These are phyloP conservation scores for Leucoagaricus sp. DNA, from an alignment of 1,284 basidiomycete genomes.

Conservation along the genomic window DNA sequence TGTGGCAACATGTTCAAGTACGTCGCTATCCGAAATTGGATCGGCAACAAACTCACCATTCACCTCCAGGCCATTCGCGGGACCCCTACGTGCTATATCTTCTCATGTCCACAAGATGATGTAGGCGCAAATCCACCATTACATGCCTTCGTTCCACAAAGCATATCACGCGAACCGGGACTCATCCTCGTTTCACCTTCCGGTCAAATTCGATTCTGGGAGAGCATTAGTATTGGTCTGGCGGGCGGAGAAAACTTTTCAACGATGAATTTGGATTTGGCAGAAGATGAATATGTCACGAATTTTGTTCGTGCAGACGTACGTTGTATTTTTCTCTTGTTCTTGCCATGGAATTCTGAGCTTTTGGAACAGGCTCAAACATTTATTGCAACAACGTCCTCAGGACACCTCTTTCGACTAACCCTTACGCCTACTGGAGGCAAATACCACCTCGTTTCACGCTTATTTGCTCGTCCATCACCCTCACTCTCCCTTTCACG, in stretches of 20 bases:
- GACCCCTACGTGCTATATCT: slow-evolving; percentile 81
- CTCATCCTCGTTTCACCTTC: slow-evolving; percentile 66
- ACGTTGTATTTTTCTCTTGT: slow-evolving; percentile 26
- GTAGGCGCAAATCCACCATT: slow-evolving; percentile 52
- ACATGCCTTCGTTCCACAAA: slow-evolving; percentile 70
- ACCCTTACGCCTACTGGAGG: slow-evolving; percentile 66
- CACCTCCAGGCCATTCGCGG: slow-evolving; percentile 53
- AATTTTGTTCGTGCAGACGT: slow-evolving; percentile 67
- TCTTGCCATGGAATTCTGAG: slow-evolving; percentile 11
- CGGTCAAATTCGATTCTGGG: slow-evolving; percentile 76
- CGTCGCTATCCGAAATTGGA: slow-evolving; percentile 20
- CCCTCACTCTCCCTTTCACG: slow-evolving; percentile 56
- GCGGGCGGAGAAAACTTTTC: slow-evolving; percentile 77
- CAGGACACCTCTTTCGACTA: slow-evolving; percentile 66
- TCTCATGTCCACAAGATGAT: slow-evolving; percentile 61
- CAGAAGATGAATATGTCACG: slow-evolving; percentile 61
- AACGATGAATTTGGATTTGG: slow-evolving; percentile 51
- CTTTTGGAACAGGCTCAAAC: slow-evolving; percentile 52
- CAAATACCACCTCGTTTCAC: slow-evolving; percentile 58
- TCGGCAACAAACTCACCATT: neutral
- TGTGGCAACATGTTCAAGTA: slow-evolving; percentile 78
- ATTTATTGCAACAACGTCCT: slow-evolving; percentile 68
- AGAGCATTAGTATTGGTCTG: slow-evolving; percentile 77
- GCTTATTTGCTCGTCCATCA: slow-evolving; percentile 58
- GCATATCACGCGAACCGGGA: slow-evolving; percentile 72